Conservation (phyloP, 495 filamentous ascomycete genomes). For the Xylaria flabelliformis region DNA sequence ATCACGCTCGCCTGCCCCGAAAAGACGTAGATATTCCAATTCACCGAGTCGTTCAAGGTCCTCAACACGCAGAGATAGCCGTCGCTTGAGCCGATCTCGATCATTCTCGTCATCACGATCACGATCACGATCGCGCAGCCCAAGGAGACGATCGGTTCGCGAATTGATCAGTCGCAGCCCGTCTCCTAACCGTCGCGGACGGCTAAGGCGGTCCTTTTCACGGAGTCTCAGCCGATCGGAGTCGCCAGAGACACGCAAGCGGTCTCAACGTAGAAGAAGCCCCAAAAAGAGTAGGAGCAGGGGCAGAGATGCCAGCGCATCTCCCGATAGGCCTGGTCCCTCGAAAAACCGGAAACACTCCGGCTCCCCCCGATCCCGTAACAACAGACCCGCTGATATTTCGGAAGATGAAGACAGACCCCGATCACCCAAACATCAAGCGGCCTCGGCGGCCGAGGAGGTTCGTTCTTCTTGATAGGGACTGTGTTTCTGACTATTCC, state of each 20-base stretch:
- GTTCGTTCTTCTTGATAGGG: slow-evolving; percentile 50
- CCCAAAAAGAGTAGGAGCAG: slow-evolving; percentile 29
- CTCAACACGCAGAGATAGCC: slow-evolving; percentile 36
- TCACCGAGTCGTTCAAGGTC: slow-evolving; percentile 48
- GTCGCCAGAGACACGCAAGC: slow-evolving; percentile 45
- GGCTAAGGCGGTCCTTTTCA: slow-evolving; percentile 51
- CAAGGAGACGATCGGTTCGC: slow-evolving; percentile 49
- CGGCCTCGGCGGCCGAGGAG: slow-evolving; percentile 44
- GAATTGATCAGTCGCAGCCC: slow-evolving; percentile 49
- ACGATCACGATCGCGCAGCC: slow-evolving; percentile 32
- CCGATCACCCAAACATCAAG: slow-evolving; percentile 40
- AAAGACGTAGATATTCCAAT: slow-evolving; percentile 41
- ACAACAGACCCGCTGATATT: slow-evolving; percentile 66
- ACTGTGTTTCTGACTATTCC: slow-evolving; percentile 29
- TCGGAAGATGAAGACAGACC: slow-evolving; percentile 62
- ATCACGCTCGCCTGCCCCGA: slow-evolving; percentile 41
- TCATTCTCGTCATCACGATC: slow-evolving; percentile 47
- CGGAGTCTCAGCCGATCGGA: slow-evolving; percentile 47
- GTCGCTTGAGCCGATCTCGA: slow-evolving; percentile 49
- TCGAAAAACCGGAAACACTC: slow-evolving; percentile 48
- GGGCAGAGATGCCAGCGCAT: slow-evolving; percentile 25
- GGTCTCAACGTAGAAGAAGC: slow-evolving; percentile 31
- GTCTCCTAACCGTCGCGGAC: slow-evolving; percentile 44
- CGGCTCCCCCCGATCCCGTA: slow-evolving; percentile 46
- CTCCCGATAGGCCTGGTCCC: slow-evolving; percentile 43